Evolutionary conservation across 176 grass and related monocot genomes (phyloP).

Genomic region (Oryza coarctata): DNA sequence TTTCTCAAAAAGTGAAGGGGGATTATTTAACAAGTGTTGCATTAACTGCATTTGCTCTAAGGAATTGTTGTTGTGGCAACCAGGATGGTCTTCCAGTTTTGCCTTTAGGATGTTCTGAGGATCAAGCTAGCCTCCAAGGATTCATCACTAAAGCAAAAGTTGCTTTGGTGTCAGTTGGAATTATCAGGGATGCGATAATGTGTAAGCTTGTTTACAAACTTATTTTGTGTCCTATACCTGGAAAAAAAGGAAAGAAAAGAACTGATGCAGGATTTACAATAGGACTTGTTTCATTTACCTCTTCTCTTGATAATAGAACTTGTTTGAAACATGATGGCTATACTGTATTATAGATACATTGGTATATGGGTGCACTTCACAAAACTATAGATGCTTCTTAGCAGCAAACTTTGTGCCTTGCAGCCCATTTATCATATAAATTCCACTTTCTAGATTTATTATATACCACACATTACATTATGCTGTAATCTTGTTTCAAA

Average conservation of each 20-base stretch:
- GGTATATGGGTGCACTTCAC: background rate
- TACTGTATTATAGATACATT: background rate
- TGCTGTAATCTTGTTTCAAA: background rate
- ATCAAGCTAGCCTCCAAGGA: slow-evolving; percentile 48
- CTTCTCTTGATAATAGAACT: slow-evolving; percentile 3
- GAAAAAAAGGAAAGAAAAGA: background rate
- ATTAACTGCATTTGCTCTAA: slow-evolving; percentile 13
- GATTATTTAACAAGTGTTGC: background rate
- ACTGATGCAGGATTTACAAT: background rate
- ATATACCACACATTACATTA: background rate
- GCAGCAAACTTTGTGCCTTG: background rate
- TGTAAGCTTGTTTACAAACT: slow-evolving; percentile 53
- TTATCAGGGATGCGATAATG: slow-evolving; percentile 68
- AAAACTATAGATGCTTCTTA: slow-evolving; percentile 16
- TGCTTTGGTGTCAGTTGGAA: slow-evolving; percentile 89
- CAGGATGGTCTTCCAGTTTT: slow-evolving; percentile 69
- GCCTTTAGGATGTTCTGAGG: slow-evolving; percentile 84
- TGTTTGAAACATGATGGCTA: background rate
- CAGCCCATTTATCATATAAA: background rate
- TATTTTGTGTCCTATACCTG: slow-evolving; percentile 19
- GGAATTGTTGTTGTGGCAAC: slow-evolving; percentile 32
- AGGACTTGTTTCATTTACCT: background rate
- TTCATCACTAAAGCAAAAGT: slow-evolving; percentile 78
- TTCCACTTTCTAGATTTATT: background rate
- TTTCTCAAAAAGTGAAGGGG: background rate